Conservation (phyloP, 1,284 basidiomycete species). For the Phaffia rhodozyma region DNA sequence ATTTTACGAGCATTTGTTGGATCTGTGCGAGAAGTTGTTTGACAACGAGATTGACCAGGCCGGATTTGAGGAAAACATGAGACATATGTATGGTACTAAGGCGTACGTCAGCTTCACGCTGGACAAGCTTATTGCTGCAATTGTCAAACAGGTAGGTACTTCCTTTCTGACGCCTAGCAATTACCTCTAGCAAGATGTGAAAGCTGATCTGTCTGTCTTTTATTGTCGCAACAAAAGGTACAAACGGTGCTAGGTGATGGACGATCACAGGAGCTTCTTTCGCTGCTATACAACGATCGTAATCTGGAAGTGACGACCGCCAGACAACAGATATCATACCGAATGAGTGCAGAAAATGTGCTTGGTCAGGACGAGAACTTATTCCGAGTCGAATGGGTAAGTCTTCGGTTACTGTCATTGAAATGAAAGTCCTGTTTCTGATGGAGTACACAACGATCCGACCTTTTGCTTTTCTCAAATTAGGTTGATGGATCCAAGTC, state of each 20-base stretch:
- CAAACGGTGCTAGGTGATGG: slow-evolving; percentile 66
- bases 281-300: slow-evolving; percentile 66
- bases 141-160: slow-evolving; percentile 63
- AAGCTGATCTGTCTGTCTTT: neutral
- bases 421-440: neutral
- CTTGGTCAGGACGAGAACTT: slow-evolving; percentile 81
- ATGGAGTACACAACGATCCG: slow-evolving; percentile 6
- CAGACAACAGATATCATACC: slow-evolving; percentile 72
- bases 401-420: slow-evolving; percentile 24
- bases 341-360: slow-evolving; percentile 69
- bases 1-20: slow-evolving; percentile 79
- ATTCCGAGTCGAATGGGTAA: slow-evolving; percentile 83
- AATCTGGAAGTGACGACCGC: slow-evolving; percentile 46
- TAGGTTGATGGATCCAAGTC: slow-evolving; percentile 58
- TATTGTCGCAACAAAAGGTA: slow-evolving; percentile 38
- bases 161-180: neutral
- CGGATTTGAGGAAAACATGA: slow-evolving; percentile 86
- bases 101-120: slow-evolving; percentile 86
- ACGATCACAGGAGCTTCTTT: slow-evolving; percentile 72
- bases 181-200: neutral
- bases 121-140: slow-evolving; percentile 79
- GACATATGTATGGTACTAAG: slow-evolving; percentile 93
- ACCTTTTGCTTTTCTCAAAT: slow-evolving; percentile 11
- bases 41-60: slow-evolving; percentile 81
- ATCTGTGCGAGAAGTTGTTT: slow-evolving; percentile 86